Percentiles rank a stretch among this genome's conserved stretches.
Evolutionary conservation across 169 alveolate genomes (phyloP).

Genomic region (Cryptosporidium meleagridis): DNA sequence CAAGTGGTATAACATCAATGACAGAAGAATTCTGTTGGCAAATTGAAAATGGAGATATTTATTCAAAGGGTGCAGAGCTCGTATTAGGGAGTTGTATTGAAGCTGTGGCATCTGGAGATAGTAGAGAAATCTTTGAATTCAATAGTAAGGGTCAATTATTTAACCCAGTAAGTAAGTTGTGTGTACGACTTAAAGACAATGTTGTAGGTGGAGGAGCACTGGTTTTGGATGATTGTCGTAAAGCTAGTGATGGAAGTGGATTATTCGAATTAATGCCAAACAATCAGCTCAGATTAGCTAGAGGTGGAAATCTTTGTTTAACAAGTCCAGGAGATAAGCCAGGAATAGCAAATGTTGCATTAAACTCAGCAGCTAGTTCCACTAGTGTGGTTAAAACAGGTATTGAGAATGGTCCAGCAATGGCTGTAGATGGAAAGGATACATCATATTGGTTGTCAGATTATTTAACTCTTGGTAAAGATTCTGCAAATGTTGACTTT

Average conservation of each 20-base stretch:
- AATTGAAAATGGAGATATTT: slow-evolving; percentile 59
- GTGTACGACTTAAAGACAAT: slow-evolving; percentile 54
- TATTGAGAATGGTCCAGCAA: slow-evolving; percentile 52
- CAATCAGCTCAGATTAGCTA: slow-evolving; percentile 48
- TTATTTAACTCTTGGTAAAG: background rate
- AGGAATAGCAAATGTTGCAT: slow-evolving; percentile 67
- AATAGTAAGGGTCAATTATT: slow-evolving; percentile 68
- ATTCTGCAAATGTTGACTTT: slow-evolving; percentile 20
- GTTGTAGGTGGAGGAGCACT: slow-evolving; percentile 14
- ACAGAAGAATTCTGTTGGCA: slow-evolving; percentile 72
- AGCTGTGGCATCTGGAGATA: slow-evolving; percentile 75
- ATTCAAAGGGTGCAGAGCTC: slow-evolving; percentile 65
- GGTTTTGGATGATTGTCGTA: slow-evolving; percentile 62
- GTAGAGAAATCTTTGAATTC: slow-evolving; percentile 71
- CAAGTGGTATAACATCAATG: slow-evolving; percentile 75
- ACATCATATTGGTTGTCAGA: slow-evolving; percentile 67
- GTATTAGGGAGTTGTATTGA: slow-evolving; percentile 71
- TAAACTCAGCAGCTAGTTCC: slow-evolving; percentile 69
- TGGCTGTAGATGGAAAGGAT: slow-evolving; percentile 73
- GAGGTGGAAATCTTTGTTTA: slow-evolving; percentile 70
- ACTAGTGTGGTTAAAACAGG: slow-evolving; percentile 27
- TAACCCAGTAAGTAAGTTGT: slow-evolving; percentile 70
- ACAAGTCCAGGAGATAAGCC: slow-evolving; percentile 73
- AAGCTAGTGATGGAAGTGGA: slow-evolving; percentile 62
- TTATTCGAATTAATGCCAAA: slow-evolving; percentile 63